Conservation (phyloP, 2,329 filamentous ascomycete species). For the Coniochaeta ligniaria region DNA sequence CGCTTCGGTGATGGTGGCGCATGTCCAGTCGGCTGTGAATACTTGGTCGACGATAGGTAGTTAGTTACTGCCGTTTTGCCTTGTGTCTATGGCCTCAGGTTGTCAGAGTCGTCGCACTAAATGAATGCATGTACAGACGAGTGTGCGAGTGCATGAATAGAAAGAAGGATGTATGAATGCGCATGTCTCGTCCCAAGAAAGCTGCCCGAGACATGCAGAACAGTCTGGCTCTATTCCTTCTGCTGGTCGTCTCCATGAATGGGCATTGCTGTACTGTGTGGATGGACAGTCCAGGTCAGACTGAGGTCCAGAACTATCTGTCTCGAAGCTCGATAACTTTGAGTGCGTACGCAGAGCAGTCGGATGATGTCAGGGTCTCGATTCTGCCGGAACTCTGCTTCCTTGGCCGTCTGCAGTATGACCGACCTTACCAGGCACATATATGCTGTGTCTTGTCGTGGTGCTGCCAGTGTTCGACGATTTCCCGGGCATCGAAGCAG, state of each 20-base stretch:
- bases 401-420: not conserved
- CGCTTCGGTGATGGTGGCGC: no score
- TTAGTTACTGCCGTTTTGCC: not conserved
- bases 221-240: not conserved
- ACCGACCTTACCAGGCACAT: not conserved
- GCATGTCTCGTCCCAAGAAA: not conserved
- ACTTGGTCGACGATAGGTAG: not conserved
- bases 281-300: not conserved
- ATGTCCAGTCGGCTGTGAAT: no score
- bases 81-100: not conserved
- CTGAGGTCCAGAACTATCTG: not conserved
- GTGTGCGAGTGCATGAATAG: not conserved
- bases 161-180: not conserved
- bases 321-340: not conserved
- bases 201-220: not conserved
- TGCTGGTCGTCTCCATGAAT: not conserved
- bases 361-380: not conserved
- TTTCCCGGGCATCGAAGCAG: not conserved
- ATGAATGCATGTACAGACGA: not conserved
- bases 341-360: not conserved
- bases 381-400: not conserved
- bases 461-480: not conserved
- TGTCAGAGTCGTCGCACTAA: not conserved
- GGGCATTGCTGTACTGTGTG: not conserved
- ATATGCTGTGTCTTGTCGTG: not conserved